These are phyloP conservation scores for Ascochyta rabiei DNA, from an alignment of 2,329 filamentous ascomycete genomes.

Conservation along the genomic window DNA sequence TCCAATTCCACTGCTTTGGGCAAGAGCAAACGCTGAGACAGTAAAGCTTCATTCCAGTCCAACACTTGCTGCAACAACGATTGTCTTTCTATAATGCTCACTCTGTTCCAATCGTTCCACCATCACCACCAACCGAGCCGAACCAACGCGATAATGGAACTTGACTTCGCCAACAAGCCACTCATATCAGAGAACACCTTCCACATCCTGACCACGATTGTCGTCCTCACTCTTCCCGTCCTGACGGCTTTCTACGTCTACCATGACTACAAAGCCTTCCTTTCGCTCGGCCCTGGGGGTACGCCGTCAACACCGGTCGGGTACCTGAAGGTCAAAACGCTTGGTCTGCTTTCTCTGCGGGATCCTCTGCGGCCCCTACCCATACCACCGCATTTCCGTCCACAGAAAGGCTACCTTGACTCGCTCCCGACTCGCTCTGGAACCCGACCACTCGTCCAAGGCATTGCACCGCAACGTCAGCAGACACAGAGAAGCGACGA, in stretches of 20 bases:
- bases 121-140: background rate
- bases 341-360: slow-evolving; percentile 73
- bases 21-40: background rate
- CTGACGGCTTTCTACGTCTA: slow-evolving; percentile 55
- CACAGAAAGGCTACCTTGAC: slow-evolving; percentile 65
- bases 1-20: slow-evolving; percentile 1
- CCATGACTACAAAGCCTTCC: slow-evolving; percentile 76
- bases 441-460: slow-evolving; percentile 69
- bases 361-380: slow-evolving; percentile 69
- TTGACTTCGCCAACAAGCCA: background rate
- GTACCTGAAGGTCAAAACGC: slow-evolving; percentile 74
- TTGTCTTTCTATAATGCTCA: background rate
- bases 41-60: background rate
- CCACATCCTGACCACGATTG: slow-evolving; percentile 23
- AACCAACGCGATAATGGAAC: background rate
- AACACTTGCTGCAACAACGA: background rate
- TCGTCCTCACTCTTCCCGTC: slow-evolving; percentile 36
- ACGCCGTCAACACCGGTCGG: slow-evolving; percentile 75
- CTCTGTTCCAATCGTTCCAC: background rate
- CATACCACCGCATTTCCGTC: slow-evolving; percentile 58
- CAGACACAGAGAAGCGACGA: slow-evolving; percentile 68
- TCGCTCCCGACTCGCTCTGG: slow-evolving; percentile 67
- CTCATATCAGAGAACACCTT: slow-evolving; percentile 15
- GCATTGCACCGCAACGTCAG: slow-evolving; percentile 83
- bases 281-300: slow-evolving; percentile 79